Evolutionary conservation across 805 yeast species (phyloP).

Genomic region (Starmerella stigmatis): DNA sequence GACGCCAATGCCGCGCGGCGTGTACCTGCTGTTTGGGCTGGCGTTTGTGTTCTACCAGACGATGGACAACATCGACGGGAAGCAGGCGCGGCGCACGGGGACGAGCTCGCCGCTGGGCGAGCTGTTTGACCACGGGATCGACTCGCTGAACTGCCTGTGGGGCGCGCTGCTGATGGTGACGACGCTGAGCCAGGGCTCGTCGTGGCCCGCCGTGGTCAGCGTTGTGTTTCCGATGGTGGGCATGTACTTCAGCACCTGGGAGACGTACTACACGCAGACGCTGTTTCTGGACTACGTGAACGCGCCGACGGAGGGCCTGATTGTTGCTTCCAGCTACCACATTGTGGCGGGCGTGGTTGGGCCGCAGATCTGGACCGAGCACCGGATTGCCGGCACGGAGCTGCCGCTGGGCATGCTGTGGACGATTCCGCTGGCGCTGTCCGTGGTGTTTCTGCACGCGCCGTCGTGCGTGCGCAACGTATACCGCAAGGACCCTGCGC

Average conservation of each 20-base stretch:
- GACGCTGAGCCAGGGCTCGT: slow-evolving; percentile 62
- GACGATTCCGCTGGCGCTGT: slow-evolving; percentile 25
- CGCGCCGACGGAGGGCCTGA: slow-evolving; percentile 94
- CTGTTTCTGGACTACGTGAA: slow-evolving; percentile 70
- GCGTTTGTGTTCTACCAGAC: slow-evolving; percentile 88
- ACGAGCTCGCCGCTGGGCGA: slow-evolving; percentile 94
- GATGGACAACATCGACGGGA: slow-evolving; percentile 94
- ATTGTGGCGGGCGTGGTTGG: slow-evolving; percentile 60
- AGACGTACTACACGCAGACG: slow-evolving; percentile 82
- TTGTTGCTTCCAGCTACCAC: slow-evolving; percentile 51
- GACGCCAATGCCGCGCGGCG: slow-evolving; percentile 57
- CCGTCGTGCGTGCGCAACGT: slow-evolving; percentile 48
- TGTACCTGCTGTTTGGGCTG: slow-evolving; percentile 64
- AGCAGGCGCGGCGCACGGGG: slow-evolving; percentile 89
- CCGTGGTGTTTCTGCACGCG: slow-evolving; percentile 50
- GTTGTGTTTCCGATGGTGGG: slow-evolving; percentile 40
- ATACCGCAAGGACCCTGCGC: slow-evolving; percentile 34
- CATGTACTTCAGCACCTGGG: slow-evolving; percentile 74
- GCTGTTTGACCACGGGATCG: slow-evolving; percentile 83
- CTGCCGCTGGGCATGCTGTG: slow-evolving; percentile 24
- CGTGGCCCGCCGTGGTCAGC: slow-evolving; percentile 37
- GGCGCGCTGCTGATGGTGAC: slow-evolving; percentile 67
- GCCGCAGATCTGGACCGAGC: slow-evolving; percentile 16
- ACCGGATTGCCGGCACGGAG: slow-evolving; percentile 10
- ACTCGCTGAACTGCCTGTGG: slow-evolving; percentile 65